phyloP scores from a whole-genome alignment of 768 basidiomycete genomes.

The Tylopilus intermedius region DNA sequence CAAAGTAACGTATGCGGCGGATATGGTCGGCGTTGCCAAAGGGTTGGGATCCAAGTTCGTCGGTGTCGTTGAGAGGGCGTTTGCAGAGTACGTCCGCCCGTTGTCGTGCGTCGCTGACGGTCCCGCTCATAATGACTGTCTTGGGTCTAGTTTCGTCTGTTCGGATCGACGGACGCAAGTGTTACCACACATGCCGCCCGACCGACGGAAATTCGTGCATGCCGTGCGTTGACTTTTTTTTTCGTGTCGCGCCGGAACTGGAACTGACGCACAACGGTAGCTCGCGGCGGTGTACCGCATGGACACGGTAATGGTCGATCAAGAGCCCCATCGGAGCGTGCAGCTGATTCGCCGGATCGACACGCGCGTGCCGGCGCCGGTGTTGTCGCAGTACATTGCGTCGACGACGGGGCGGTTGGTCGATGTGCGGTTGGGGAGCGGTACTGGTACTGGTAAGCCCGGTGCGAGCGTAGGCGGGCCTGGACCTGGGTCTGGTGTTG shows the following conservation, averaged over 20 bases:
- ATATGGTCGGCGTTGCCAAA: constrained; percentile 57
- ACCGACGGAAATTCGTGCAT: constrained; percentile 79
- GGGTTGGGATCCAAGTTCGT: constrained; percentile 55
- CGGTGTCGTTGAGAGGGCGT: constrained; percentile 69
- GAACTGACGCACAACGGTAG: constrained; percentile 27
- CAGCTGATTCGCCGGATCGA: constrained; percentile 80
- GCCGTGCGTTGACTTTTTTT: constrained; percentile 42
- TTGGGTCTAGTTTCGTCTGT: constrained; percentile 49
- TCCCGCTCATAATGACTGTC: too few relatives aligned
- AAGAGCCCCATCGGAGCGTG: constrained; percentile 84
- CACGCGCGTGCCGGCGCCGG: constrained; percentile 68
- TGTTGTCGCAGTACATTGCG: constrained; percentile 49
- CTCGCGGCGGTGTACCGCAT: constrained; percentile 78
- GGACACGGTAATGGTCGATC: constrained; percentile 83
- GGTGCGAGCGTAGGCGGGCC: background rate
- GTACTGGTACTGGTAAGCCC: constrained; percentile 3
- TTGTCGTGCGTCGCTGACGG: background rate
- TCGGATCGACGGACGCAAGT: constrained; percentile 67
- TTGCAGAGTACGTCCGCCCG: constrained; percentile 60
- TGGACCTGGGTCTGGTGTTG: background rate
- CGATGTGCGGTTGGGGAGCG: constrained; percentile 40
- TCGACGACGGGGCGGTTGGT: constrained; percentile 57
- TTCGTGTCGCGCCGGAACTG: background rate
- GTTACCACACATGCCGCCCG: constrained; percentile 74
- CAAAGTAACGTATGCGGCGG: constrained; percentile 54